phyloP scores from a whole-genome alignment of 352 stramenopile species.

The Peronospora farinosa region DNA sequence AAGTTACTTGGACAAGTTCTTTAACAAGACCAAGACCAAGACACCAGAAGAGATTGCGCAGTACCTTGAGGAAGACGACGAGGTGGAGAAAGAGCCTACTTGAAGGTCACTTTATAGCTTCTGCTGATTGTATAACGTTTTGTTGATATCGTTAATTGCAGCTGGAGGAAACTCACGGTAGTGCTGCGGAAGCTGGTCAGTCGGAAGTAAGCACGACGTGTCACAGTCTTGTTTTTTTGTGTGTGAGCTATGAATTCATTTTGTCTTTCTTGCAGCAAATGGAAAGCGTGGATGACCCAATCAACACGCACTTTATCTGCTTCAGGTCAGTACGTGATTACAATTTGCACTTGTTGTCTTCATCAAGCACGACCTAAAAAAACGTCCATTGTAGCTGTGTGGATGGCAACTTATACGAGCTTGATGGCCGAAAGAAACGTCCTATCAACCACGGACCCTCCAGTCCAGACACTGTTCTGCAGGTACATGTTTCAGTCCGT shows the following conservation, averaged over 20 bases:
- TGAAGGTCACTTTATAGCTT: background rate
- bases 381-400: constrained; percentile 46
- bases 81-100: constrained; percentile 32
- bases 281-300: constrained; percentile 85
- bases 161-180: constrained; percentile 90
- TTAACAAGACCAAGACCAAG: constrained; percentile 71
- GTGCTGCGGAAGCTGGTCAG: constrained; percentile 84
- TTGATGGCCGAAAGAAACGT: constrained; percentile 93
- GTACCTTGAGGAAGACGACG: constrained; percentile 86
- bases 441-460: constrained; percentile 91
- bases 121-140: constrained; percentile 2
- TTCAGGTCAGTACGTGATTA: constrained; percentile 58
- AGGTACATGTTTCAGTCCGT: constrained; percentile 27
- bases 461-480: constrained; percentile 78
- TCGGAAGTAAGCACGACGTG: constrained; percentile 52
- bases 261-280: constrained; percentile 50
- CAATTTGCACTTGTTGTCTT: background rate
- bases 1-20: constrained; percentile 83
- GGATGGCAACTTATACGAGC: constrained; percentile 90
- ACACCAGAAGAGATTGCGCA: constrained; percentile 77
- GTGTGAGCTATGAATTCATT: background rate
- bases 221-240: background rate
- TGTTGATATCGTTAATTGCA: constrained; percentile 13
- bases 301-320: constrained; percentile 96
- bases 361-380: background rate